Percentiles rank a stretch among this genome's conserved stretches.
phyloP scores from a whole-genome alignment of 345 rosid species.

The Isatis tinctoria region DNA sequence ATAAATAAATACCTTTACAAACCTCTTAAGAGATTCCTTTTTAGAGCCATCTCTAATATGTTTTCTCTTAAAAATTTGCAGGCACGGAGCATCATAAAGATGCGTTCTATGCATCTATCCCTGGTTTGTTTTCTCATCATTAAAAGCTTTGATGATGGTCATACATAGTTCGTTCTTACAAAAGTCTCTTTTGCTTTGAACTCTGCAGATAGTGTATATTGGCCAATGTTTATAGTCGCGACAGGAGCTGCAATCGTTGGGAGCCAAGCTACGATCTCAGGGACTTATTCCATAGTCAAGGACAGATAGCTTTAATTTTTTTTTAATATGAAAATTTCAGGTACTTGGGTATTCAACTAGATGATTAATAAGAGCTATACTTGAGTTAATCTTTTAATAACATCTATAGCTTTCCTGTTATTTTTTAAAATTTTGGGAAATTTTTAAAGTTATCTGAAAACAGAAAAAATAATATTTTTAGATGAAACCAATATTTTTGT shows the following conservation, averaged over 20 bases:
- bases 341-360: too few species aligned
- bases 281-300: conserved; percentile 72
- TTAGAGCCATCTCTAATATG: background rate
- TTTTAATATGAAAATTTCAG: too few species aligned
- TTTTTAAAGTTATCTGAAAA: too few species aligned
- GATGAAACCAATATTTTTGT: too few species aligned
- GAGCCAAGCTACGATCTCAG: conserved; percentile 79
- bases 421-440: too few species aligned
- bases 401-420: too few species aligned
- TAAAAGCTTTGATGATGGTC: background rate
- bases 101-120: conserved; percentile 85
- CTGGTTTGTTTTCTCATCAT: conserved; percentile 41
- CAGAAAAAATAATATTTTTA: too few species aligned
- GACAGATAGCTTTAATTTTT: too few species aligned
- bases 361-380: too few species aligned
- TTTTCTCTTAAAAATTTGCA: conserved; percentile 25
- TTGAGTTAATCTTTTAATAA: too few species aligned
- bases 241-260: conserved; percentile 74
- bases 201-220: conserved; percentile 52
- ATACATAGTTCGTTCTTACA: background rate
- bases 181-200: conserved; percentile 5
- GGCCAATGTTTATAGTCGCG: conserved; percentile 69
- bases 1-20: too few species aligned
- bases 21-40: background rate
- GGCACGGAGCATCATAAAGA: conserved; percentile 81